Base-by-base conservation (phyloP, 805 yeast species). In the Clavispora vitiphila region DNA sequence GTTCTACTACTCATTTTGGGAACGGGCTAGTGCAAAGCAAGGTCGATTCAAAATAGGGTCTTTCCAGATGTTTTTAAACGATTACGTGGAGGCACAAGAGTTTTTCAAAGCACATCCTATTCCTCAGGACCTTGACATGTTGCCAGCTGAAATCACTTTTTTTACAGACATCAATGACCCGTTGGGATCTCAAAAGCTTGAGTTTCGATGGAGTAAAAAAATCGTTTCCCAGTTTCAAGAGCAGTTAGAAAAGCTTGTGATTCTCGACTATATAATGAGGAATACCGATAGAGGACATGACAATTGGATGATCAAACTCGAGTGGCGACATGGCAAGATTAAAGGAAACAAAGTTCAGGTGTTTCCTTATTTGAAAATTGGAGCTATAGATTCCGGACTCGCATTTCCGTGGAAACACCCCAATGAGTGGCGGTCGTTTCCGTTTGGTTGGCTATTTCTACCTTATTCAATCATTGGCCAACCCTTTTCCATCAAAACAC, bases 341-440 rank as follows among this genome's bases (percentile, higher is more conserved):
- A 6, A 15, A n/a, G 42, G 40, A 0, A 50, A 55, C 24, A 30
- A n/a, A 20, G 42, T 42, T 14, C 38, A 35, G 10, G 27, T 48
- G 31, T 34, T 48, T 12, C 82, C 83, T 0, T 42, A 31, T 1
- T 44, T 83, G 11, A 70, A 65, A 38, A 67, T 83, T 23, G 88
- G 86, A 2, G 91, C 90, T 1, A 83, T 83, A 35, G 90, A 83
- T 53, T 81, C 86, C 12, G 89, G 89, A 0, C 64, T 83, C 23
- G 72, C 89, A 0, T 83, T 80, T 51, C 90, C 91, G 5, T 83
- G 88, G 88, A 83, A 83, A 53, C 87, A 82, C 49, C 90, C 90
- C 0, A 86, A 83, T 58, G 88, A 82, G 54, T 82, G 89, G 87
- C 62, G 90, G 41, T 80, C 86, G 0, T 83, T 80, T 51, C 90